phyloP scores from a whole-genome alignment of 1,284 basidiomycete genomes.

The Fistulina hepatica region DNA sequence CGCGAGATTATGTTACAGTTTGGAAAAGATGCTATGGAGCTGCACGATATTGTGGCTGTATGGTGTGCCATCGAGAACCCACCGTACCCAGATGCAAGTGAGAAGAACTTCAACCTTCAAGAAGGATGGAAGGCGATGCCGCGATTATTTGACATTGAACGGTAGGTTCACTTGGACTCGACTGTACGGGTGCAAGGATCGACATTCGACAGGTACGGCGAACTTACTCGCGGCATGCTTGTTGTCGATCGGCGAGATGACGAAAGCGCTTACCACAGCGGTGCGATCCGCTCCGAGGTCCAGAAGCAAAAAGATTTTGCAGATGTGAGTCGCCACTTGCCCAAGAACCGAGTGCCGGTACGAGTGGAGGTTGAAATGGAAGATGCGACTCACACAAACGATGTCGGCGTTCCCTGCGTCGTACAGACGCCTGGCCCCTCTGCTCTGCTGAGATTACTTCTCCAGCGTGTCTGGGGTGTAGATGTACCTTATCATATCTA shows the following conservation, averaged over 20 bases:
- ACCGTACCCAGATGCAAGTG: slow-evolving; percentile 27
- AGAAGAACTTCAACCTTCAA: slow-evolving; percentile 24
- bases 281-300: slow-evolving; percentile 49
- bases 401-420: slow-evolving; percentile 40
- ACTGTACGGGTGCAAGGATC: background rate
- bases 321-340: slow-evolving; percentile 25
- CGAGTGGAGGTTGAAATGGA: slow-evolving; percentile 37
- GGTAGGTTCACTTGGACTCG: slow-evolving; percentile 30
- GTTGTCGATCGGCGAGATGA: slow-evolving; percentile 61
- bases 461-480: slow-evolving; percentile 49
- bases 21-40: slow-evolving; percentile 76
- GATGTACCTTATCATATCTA: slow-evolving; percentile 4
- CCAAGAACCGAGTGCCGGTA: slow-evolving; percentile 41
- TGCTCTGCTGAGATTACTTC: slow-evolving; percentile 35
- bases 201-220: slow-evolving; percentile 28
- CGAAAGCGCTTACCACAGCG: slow-evolving; percentile 45
- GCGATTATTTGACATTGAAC: slow-evolving; percentile 57
- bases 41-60: slow-evolving; percentile 76
- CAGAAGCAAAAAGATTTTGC: slow-evolving; percentile 40
- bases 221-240: slow-evolving; percentile 64
- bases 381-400: slow-evolving; percentile 8
- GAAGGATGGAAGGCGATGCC: slow-evolving; percentile 42
- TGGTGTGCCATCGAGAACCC: slow-evolving; percentile 69
- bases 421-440: slow-evolving; percentile 46
- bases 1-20: slow-evolving; percentile 60